Percentiles rank a stretch among this genome's conserved stretches.
Conservation (phyloP, 192 early-diverging fungal species). For the Backusella westeae region DNA sequence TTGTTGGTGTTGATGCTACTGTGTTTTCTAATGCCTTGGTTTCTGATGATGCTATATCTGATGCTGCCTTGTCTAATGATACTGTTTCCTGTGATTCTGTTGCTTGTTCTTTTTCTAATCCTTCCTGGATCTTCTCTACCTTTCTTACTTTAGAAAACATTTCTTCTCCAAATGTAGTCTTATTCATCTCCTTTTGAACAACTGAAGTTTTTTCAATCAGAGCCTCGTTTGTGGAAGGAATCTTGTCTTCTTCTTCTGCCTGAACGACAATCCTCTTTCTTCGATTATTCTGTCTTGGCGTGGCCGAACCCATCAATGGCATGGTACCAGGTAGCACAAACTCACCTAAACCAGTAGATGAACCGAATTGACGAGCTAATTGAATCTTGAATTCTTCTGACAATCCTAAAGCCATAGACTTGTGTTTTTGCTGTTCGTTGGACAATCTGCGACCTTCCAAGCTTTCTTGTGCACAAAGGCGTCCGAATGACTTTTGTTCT, state of each 20-base stretch:
- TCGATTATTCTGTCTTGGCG: not conserved
- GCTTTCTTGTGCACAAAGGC: slow-evolving; percentile 31
- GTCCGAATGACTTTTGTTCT: slow-evolving; percentile 35
- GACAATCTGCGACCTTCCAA: slow-evolving; percentile 21
- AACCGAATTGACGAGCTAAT: slow-evolving; percentile 29
- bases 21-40: not conserved
- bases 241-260: not conserved
- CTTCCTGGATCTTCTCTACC: not conserved
- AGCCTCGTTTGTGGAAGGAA: not conserved
- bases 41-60: not conserved
- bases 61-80: not conserved
- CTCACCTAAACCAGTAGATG: slow-evolving; percentile 25
- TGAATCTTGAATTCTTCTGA: slow-evolving; percentile 34
- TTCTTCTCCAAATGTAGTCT: not conserved
- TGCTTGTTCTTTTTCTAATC: not conserved
- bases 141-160: not conserved
- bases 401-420: slow-evolving; percentile 21
- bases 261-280: not conserved
- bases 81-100: not conserved
- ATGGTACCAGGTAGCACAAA: slow-evolving; percentile 29
- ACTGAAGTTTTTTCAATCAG: not conserved
- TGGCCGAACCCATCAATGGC: slow-evolving; percentile 22
- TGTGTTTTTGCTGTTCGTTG: not conserved
- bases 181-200: not conserved
- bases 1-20: slow-evolving; percentile 4